These are phyloP conservation scores for Diutina sp. DNA, from an alignment of 1,139 yeast species.

Conservation along the genomic window DNA sequence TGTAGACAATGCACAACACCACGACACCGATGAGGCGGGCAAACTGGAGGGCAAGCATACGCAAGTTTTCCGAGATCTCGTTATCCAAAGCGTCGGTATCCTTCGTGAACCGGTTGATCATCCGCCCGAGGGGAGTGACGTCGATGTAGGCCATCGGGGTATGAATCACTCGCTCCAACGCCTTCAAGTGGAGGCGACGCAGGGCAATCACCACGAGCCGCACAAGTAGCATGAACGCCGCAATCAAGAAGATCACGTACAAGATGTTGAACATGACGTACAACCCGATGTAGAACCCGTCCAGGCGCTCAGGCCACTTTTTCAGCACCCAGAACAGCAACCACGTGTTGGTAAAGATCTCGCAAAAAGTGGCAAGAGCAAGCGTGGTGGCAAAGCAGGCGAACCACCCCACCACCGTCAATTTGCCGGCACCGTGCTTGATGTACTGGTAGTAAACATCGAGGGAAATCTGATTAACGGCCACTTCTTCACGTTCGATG, in stretches of 20 bases:
- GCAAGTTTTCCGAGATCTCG: conserved; percentile 8
- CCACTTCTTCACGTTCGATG: conserved; percentile 17
- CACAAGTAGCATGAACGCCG: conserved; percentile 5
- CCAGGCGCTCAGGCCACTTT: conserved; percentile 1
- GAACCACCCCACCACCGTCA: conserved; percentile 7
- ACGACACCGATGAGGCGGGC: conserved; percentile 7
- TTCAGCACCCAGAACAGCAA: neutral
- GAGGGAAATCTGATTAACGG: conserved; percentile 28
- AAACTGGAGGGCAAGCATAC: conserved; percentile 6
- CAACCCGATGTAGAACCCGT: conserved; percentile 7
- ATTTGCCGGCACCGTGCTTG: conserved; percentile 37
- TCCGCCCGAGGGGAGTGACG: conserved; percentile 10
- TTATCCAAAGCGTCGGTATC: conserved; percentile 10
- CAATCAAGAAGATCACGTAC: conserved; percentile 5
- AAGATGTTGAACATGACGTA: conserved; percentile 8
- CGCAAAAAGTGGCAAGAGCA: neutral
- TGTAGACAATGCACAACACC: conserved; percentile 7
- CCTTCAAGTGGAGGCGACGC: conserved; percentile 22
- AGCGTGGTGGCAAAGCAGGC: neutral
- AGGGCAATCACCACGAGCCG: conserved; percentile 10
- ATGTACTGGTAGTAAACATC: conserved; percentile 33
- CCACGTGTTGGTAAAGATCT: conserved; percentile 1
- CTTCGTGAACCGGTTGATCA: conserved; percentile 10
- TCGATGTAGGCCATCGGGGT: conserved; percentile 10
- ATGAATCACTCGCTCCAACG: conserved; percentile 43